A percentile compares a stretch with the other conserved stretches of the same genome.
These are phyloP conservation scores for Oryza meridionalis DNA, from an alignment of 176 grass and related monocot species.

Conservation along the genomic window DNA sequence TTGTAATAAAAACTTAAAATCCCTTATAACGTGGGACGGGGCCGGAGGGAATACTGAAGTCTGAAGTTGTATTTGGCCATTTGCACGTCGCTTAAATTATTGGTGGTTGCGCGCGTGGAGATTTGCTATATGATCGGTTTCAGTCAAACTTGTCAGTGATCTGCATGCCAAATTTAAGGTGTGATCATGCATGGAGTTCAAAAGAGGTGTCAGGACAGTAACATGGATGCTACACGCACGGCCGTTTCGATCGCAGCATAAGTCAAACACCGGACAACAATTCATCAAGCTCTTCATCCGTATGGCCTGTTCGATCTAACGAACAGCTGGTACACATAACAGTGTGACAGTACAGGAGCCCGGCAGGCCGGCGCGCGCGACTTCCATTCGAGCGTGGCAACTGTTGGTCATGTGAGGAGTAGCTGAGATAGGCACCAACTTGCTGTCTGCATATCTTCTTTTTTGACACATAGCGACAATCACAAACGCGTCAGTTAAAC, in stretches of 20 bases:
- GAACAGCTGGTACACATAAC: not conserved
- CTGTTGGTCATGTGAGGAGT: slow-evolving; percentile 36
- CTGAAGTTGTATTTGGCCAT: slow-evolving; percentile 1
- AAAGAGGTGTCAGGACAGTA: slow-evolving; percentile 51
- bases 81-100: slow-evolving; percentile 33
- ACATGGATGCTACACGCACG: slow-evolving; percentile 36
- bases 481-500: slow-evolving; percentile 12
- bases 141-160: slow-evolving; percentile 49
- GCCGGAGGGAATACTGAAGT: no score
- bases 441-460: not conserved
- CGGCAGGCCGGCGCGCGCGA: not conserved
- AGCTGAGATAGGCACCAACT: not conserved
- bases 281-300: not conserved
- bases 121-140: not conserved
- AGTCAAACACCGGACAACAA: not conserved
- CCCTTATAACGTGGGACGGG: no score
- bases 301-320: slow-evolving; percentile 7
- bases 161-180: slow-evolving; percentile 14
- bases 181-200: slow-evolving; percentile 52
- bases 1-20: no score
- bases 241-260: not conserved
- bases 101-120: slow-evolving; percentile 1
- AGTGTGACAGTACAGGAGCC: not conserved
- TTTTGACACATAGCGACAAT: slow-evolving; percentile 2
- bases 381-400: slow-evolving; percentile 4